These are phyloP conservation scores for Saccharum officinarum DNA, from an alignment of 176 grass and related monocot species.

Conservation along the genomic window DNA sequence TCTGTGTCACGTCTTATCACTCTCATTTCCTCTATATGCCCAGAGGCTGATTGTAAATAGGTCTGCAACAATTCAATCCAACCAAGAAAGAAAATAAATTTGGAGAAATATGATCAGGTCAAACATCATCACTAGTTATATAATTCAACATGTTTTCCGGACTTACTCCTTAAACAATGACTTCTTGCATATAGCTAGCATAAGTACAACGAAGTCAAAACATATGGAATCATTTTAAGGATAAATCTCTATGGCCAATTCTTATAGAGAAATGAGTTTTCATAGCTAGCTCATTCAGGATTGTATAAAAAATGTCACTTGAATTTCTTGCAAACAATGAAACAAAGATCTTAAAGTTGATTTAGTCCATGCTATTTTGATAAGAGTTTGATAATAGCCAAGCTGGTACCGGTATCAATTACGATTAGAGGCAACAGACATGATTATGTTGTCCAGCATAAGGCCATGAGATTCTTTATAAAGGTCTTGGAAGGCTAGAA, in stretches of 20 bases:
- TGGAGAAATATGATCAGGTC: not conserved
- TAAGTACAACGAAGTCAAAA: not conserved
- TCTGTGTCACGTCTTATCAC: conserved; percentile 71
- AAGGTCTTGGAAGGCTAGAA: not conserved
- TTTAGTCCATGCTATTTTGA: not conserved
- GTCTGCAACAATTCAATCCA: conserved; percentile 45
- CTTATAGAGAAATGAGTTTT: not conserved
- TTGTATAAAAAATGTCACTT: not conserved
- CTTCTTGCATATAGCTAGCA: not conserved
- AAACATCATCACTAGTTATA: not conserved
- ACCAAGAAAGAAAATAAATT: not conserved
- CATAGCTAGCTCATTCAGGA: not conserved
- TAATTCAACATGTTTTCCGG: not conserved
- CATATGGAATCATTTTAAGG: not conserved
- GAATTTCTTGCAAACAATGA: not conserved
- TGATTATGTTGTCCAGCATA: conserved; percentile 2
- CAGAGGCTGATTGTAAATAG: conserved; percentile 76
- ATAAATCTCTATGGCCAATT: not conserved
- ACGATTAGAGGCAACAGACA: not conserved
- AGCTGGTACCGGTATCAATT: not conserved
- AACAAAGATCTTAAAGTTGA: not conserved
- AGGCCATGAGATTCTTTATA: not conserved
- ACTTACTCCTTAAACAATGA: conserved; percentile 7
- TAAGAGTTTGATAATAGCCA: not conserved
- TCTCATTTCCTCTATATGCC: conserved; percentile 87